These are phyloP conservation scores for Metschnikowia similis DNA, from an alignment of 805 yeast species.

Conservation along the genomic window DNA sequence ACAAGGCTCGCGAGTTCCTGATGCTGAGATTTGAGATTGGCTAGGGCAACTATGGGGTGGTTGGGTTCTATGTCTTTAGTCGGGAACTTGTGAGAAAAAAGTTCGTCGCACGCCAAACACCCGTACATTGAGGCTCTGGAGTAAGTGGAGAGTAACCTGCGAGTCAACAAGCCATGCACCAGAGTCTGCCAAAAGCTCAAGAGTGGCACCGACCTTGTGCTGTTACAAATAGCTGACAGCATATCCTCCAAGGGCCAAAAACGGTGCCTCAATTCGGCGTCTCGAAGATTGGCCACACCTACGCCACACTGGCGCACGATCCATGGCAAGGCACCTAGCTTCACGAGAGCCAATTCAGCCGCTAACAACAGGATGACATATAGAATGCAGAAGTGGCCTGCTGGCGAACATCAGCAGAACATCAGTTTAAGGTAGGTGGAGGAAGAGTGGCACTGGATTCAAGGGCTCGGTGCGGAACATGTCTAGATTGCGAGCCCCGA, in stretches of 20 bases:
- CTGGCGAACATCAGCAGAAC: no score
- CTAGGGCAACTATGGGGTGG: not conserved
- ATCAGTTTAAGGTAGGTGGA: no score
- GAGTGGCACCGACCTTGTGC: no score
- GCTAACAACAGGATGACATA: no score
- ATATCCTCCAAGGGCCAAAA: not conserved
- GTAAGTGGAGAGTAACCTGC: not conserved
- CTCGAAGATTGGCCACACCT: not conserved
- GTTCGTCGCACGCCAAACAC: conserved; percentile 1
- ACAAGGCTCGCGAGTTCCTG: not conserved
- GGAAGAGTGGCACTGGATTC: not conserved
- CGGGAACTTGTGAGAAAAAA: conserved; percentile 1
- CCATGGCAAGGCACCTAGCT: not conserved
- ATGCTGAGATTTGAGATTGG: not conserved
- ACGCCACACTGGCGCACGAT: not conserved
- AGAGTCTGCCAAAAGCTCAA: no score
- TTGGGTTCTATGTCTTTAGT: not conserved
- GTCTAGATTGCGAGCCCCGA: not conserved
- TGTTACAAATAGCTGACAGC: not conserved
- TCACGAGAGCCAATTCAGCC: not conserved
- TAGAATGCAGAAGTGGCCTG: no score
- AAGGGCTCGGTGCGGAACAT: not conserved
- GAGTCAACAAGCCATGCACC: not conserved
- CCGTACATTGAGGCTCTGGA: not conserved
- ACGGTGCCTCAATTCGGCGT: not conserved